Evolutionary conservation across 2,329 filamentous ascomycete genomes (phyloP).

Genomic region (Phialophora chinensis): DNA sequence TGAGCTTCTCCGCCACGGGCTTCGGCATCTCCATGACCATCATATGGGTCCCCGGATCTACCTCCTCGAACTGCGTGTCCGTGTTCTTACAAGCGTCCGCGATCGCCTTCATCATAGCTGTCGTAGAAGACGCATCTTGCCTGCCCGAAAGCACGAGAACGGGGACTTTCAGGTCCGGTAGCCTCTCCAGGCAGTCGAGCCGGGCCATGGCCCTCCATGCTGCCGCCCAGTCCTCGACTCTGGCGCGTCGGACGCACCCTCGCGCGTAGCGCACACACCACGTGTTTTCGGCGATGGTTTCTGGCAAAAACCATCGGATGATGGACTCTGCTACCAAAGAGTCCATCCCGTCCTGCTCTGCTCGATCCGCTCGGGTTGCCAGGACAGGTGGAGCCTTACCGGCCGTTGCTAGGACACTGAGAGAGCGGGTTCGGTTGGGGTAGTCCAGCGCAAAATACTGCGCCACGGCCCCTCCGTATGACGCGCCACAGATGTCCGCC

Average conservation of each 20-base stretch:
- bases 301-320: slow-evolving; percentile 19
- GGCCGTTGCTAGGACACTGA: background rate
- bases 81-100: background rate
- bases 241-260: background rate
- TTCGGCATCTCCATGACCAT: slow-evolving; percentile 19
- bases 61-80: background rate
- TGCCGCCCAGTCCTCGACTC: slow-evolving; percentile 23
- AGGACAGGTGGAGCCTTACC: background rate
- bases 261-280: slow-evolving; percentile 18
- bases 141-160: slow-evolving; percentile 10
- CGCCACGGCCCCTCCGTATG: slow-evolving; percentile 19
- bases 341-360: slow-evolving; percentile 18
- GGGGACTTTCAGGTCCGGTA: slow-evolving; percentile 1
- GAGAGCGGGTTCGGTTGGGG: background rate
- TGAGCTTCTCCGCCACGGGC: slow-evolving; percentile 7
- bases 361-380: background rate
- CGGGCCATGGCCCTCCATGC: slow-evolving; percentile 21
- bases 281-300: slow-evolving; percentile 15
- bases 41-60: slow-evolving; percentile 20
- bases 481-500: slow-evolving; percentile 16
- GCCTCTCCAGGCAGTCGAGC: slow-evolving; percentile 5
- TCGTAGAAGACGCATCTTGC: slow-evolving; percentile 10
- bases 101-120: slow-evolving; percentile 11
- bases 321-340: slow-evolving; percentile 11
- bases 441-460: slow-evolving; percentile 19